A percentile compares a stretch with the other conserved stretches of the same genome.
These are phyloP conservation scores for Botrytis fabae DNA, from an alignment of 2,329 filamentous ascomycete genomes.

Conservation along the genomic window DNA sequence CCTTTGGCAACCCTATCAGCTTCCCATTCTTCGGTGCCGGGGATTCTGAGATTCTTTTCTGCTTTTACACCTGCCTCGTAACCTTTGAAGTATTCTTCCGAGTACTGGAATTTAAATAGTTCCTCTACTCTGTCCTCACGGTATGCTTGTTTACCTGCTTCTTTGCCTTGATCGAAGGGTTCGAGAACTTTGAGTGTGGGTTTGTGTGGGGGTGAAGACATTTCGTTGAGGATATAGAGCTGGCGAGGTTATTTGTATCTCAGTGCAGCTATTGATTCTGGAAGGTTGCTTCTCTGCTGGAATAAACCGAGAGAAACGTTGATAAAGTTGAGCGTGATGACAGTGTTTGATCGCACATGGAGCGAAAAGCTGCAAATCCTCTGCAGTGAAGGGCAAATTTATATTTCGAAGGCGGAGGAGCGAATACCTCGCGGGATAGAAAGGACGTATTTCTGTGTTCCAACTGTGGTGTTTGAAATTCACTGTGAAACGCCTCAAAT, in stretches of 20 bases:
- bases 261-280: background rate
- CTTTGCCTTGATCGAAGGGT: background rate
- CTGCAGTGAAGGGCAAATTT: background rate
- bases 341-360: background rate
- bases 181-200: background rate
- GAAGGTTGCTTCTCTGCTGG: background rate
- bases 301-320: background rate
- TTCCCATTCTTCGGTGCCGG: background rate
- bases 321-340: background rate
- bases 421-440: background rate
- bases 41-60: background rate
- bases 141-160: background rate
- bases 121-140: background rate
- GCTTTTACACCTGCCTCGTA: background rate
- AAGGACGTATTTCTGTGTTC: background rate
- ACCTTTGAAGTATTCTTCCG: background rate
- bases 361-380: background rate
- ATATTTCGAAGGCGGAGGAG: background rate
- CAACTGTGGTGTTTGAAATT: background rate
- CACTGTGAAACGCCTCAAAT: background rate
- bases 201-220: background rate
- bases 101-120: background rate
- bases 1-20: background rate
- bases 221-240: background rate
- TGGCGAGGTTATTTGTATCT: background rate